Base-by-base conservation (phyloP, 306 rosid species). In the Vigna trinervia region DNA sequence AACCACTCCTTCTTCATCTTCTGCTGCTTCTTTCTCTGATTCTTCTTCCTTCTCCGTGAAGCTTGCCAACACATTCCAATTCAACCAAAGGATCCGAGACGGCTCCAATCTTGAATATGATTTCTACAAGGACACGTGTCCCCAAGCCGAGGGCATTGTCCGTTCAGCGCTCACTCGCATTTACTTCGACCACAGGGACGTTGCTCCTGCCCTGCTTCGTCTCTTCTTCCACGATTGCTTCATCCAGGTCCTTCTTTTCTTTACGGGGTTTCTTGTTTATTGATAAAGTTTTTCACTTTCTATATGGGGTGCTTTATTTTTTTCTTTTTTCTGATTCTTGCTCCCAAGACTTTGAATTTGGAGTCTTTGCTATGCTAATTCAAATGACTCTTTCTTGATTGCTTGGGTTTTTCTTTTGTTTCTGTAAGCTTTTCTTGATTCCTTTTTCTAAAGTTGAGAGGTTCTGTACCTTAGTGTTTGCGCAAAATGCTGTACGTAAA, bases 221-320 rank as follows among this genome's bases (percentile, higher is more conserved):
- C 97, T 95, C 64, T 90, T 89, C 84, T 95, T 95, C 77, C 98
- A 92, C 30, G 97, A 92, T 11, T 95, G 98, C 89, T 92, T 95
- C 86, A 85, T 92, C 48, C 80, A 84, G 87, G 98, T 90, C 26
- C 11, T 67, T 63, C 66, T 45, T 53, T 71, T 7, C 56, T 32
- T 54, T 17, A 0, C 28, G 30, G 69, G 48, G 14, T n/a, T 62
- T 0, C 64, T 56, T 13, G 0, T 58, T 32, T 13, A 43, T 6
- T 2, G 0, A 10, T 15, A 28, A 48, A n/a, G 43, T 75, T 51
- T 12, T 15, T 2, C 47, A 3, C 74, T 47, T 48, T 50, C 4
- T 17, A 1, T n/a, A 71, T 52, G 64, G 51, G 28, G 50, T 14
- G 17, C 14, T 19, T 26, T 71, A 30, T 30, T 30, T 30, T 61